Evolutionary conservation across 129 eudicot species (phyloP), one percentile per base, ranked within the genome.

Genomic region (Tagetes erecta): DNA sequence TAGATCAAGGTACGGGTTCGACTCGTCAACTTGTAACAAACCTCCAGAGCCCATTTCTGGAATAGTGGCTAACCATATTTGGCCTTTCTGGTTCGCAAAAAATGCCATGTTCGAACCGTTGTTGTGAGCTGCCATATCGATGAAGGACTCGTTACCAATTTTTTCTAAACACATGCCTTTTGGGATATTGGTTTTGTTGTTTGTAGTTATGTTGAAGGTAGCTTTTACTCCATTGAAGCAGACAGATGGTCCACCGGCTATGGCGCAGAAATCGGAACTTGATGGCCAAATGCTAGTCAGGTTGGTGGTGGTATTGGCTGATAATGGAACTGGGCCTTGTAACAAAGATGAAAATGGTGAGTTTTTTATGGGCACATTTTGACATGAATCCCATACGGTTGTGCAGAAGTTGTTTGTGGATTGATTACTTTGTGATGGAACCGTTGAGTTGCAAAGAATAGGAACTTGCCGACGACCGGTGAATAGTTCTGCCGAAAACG

Each of bases 151-250:
- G 64, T 92, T 92, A 2, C 84, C 85, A 12, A 92, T 85, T 62
- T 83, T 87, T 81, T 92, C 96, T 20, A 92, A 84, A 79, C 97
- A 92, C 84, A 89, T 72, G 13, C 93, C 96, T 68, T 83, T 75
- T 49, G 96, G 91, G 53, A 80, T 62, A n/a, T 36, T 80, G 38
- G 69, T 57, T 9, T 72, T 57, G 35, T 35, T 35, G 9, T 77
- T 51, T 58, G 3, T 66, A 1, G 83, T 75, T 42, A 14, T 59
- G 12, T 85, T 85, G 5, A 85, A 55, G 30, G 49, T 70, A 35
- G 85, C 84, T 4, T 93, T 84, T 37, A 72, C 80, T 1, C 96
- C 96, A 45, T 44, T 67, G 67, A 82, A 87, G 84, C 97, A 92
- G 60, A 84, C 72, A 4, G 91, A 85, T 62, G 93, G 64, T 66